Evolutionary conservation across 129 eudicot species (phyloP).

Genomic region (Flaveria bidentis): DNA sequence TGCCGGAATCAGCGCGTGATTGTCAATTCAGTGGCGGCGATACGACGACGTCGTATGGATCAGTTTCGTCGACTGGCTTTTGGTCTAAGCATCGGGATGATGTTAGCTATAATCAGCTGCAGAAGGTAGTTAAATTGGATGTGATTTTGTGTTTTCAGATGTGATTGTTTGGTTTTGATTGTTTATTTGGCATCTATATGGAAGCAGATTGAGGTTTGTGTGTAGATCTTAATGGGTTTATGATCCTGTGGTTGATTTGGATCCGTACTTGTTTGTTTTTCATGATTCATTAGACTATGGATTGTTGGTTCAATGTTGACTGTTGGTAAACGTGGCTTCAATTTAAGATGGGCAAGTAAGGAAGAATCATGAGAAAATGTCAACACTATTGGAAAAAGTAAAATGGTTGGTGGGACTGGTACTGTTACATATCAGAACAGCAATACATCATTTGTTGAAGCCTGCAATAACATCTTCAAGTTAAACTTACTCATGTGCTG

Average conservation of each 20-base stretch:
- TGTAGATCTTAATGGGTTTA: conserved; percentile 21
- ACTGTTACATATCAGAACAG: conserved; percentile 14
- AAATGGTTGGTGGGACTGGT: not conserved
- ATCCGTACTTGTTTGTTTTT: conserved; percentile 15
- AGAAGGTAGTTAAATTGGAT: conserved; percentile 63
- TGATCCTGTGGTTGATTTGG: conserved; percentile 16
- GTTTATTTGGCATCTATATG: conserved; percentile 1
- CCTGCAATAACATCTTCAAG: not conserved
- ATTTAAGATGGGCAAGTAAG: not conserved
- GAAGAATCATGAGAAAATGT: not conserved
- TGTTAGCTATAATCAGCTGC: conserved; percentile 78
- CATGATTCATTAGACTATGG: conserved; percentile 8
- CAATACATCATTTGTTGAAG: not conserved
- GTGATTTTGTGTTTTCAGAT: not conserved
- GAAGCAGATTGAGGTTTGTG: conserved; percentile 23
- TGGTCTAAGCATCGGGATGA: conserved; percentile 88
- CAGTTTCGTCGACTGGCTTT: conserved; percentile 56
- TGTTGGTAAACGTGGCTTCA: conserved; percentile 22
- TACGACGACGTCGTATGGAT: conserved; percentile 52
- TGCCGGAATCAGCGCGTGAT: conserved; percentile 72
- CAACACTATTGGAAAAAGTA: not conserved
- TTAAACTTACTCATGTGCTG: not conserved
- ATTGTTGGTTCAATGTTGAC: conserved; percentile 18
- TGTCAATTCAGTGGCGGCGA: conserved; percentile 47
- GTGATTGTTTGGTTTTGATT: not conserved